Evolutionary conservation across 305 asterid genomes (phyloP).

Genomic region (Fraxinus paxiana): DNA sequence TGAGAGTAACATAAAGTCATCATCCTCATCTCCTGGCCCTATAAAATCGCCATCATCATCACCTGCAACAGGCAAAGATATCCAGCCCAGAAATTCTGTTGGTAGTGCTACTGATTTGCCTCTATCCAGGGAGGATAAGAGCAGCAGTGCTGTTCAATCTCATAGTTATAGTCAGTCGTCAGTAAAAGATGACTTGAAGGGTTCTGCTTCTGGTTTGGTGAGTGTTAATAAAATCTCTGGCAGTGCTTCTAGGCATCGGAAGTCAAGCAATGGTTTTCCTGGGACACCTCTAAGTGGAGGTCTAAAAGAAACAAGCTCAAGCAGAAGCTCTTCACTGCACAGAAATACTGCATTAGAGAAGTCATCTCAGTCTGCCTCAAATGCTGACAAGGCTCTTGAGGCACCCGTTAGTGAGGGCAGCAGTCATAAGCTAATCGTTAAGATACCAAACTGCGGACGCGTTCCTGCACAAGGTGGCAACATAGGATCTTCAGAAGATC

Average conservation of each 20-base stretch:
- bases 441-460: slow-evolving; percentile 45
- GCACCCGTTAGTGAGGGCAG: slow-evolving; percentile 38
- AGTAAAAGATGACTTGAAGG: slow-evolving; percentile 42
- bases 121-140: slow-evolving; percentile 48
- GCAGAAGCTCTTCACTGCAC: slow-evolving; percentile 34
- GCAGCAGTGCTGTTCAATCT: slow-evolving; percentile 51
- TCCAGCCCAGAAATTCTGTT: slow-evolving; percentile 34
- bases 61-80: slow-evolving; percentile 49
- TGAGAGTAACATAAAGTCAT: slow-evolving; percentile 40
- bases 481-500: slow-evolving; percentile 54
- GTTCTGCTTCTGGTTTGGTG: slow-evolving; percentile 36
- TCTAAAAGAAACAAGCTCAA: slow-evolving; percentile 45
- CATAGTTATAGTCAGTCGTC: slow-evolving; percentile 37
- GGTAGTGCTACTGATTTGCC: slow-evolving; percentile 41
- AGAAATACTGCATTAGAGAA: slow-evolving; percentile 44
- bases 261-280: slow-evolving; percentile 30
- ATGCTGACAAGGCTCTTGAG: slow-evolving; percentile 36
- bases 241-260: slow-evolving; percentile 38
- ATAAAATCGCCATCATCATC: slow-evolving; percentile 33
- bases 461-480: slow-evolving; percentile 50
- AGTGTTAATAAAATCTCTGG: slow-evolving; percentile 38
- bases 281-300: slow-evolving; percentile 36
- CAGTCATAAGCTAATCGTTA: slow-evolving; percentile 56
- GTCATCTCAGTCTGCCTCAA: slow-evolving; percentile 34
- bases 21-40: slow-evolving; percentile 48